phyloP scores from a whole-genome alignment of 2,329 filamentous ascomycete species.

The Talaromyces verruculosus region DNA sequence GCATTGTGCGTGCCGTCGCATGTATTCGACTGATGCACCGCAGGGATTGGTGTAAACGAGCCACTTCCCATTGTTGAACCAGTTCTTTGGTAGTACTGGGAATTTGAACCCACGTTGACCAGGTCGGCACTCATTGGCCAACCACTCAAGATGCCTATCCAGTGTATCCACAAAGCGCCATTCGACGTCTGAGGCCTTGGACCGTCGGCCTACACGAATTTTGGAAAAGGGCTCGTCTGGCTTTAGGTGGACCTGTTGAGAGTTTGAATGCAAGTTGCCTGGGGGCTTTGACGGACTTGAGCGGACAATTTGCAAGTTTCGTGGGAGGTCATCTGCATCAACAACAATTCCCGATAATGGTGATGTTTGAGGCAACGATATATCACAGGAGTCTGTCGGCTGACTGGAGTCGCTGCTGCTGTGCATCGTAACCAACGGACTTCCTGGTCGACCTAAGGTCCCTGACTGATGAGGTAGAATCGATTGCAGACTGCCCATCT shows the following conservation, averaged over 20 bases:
- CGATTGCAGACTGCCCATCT: constrained; percentile 30
- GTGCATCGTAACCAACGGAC: constrained; percentile 33
- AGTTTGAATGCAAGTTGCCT: background rate
- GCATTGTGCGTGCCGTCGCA: constrained; percentile 31
- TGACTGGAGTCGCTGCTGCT: constrained; percentile 19
- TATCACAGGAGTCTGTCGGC: background rate
- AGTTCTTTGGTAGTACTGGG: constrained; percentile 42
- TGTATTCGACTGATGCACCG: constrained; percentile 33
- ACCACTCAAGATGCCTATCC: constrained; percentile 41
- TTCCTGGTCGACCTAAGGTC: constrained; percentile 38
- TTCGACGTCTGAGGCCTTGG: constrained; percentile 36
- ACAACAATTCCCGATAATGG: background rate
- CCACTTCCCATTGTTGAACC: constrained; percentile 45
- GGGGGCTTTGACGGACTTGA: background rate
- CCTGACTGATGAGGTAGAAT: constrained; percentile 22
- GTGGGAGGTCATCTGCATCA: background rate
- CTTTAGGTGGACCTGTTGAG: background rate
- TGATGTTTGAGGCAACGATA: background rate
- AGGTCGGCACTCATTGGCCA: constrained; percentile 39
- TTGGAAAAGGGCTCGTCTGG: background rate
- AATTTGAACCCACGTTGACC: constrained; percentile 44
- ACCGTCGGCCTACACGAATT: too few species aligned
- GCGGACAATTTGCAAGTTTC: background rate
- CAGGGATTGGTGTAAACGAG: constrained; percentile 42
- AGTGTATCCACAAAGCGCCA: constrained; percentile 37